These are phyloP conservation scores for Amanita exitialis DNA, from an alignment of 768 basidiomycete genomes.

Conservation along the genomic window DNA sequence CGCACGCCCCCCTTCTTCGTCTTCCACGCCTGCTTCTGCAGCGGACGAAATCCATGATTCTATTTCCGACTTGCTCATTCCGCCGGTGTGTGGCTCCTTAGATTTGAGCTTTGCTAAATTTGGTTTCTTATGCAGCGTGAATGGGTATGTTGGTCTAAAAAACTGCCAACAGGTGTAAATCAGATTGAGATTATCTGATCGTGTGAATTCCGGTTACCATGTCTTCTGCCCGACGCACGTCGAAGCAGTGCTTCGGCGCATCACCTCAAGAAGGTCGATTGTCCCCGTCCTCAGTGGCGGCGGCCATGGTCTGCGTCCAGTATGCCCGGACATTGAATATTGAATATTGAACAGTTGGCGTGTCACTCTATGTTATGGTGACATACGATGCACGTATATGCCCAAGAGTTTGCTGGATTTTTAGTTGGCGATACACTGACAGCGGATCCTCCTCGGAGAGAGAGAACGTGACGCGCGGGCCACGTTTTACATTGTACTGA, in stretches of 20 bases:
- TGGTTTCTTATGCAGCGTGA: constrained; percentile 27
- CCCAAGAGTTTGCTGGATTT: too few relatives aligned
- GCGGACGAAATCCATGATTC: constrained; percentile 56
- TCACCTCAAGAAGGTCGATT: background rate
- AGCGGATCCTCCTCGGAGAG: too few relatives aligned
- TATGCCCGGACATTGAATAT: too few relatives aligned
- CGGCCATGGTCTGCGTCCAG: background rate
- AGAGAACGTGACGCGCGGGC: too few relatives aligned
- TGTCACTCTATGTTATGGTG: too few relatives aligned
- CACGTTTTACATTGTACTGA: too few relatives aligned
- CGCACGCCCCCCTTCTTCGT: constrained; percentile 13
- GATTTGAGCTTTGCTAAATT: constrained; percentile 40
- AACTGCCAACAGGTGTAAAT: background rate
- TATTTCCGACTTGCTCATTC: constrained; percentile 45
- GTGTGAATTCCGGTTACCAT: constrained; percentile 6
- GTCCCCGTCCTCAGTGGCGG: background rate
- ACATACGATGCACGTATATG: too few relatives aligned
- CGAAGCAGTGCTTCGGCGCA: background rate
- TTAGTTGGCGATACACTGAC: too few relatives aligned
- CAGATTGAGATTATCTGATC: constrained; percentile 3
- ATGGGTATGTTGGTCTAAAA: background rate
- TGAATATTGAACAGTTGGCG: too few relatives aligned
- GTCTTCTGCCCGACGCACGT: background rate
- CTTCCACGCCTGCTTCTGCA: constrained; percentile 19
- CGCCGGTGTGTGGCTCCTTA: constrained; percentile 27